Base-by-base conservation (phyloP, 345 rosid species). In the Brassica juncea region DNA sequence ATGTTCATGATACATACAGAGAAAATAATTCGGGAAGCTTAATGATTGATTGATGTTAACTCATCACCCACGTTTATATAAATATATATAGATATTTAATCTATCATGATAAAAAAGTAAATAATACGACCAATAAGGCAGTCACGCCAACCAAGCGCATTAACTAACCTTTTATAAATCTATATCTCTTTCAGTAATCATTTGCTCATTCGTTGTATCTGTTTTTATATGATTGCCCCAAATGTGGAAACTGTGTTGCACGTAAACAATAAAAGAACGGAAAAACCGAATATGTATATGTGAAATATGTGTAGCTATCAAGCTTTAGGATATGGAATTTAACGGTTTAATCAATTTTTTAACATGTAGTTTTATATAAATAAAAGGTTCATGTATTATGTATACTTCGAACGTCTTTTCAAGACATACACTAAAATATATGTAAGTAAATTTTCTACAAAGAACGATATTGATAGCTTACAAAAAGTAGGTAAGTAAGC, bases 21-120 rank as follows among this genome's bases (percentile, higher is more conserved):
- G 54, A 68, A 74, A 54, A 80, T 19, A 25, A 39, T 25, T n/a
- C n/a, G 75, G 60, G 79, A 80, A 80, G 79, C 37, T 39, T 74
- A 80, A 74, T 80, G 78, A 74, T 80, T 80, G 82, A 80, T 74
- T 80, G 83, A 80, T 75, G 83, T 75, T 69, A 80, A 75, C 76
- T 54, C 80, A 65, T 65, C 54, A 57, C 69, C 68, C 76, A 80
- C 79, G 70, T 62, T 60, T 75, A 44, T 30, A 28, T 60, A 35
- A 39, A 34, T 6, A 9, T 49, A 15, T 25, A 42, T 66, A 66
- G 49, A 42, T 64, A 35, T 21, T 32, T 16, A 71, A 72, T 66
- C 62, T 27, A 44, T 62, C 74, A 52, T 68, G 73, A 72, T 58
- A 44, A 34, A 78, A 49, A 73, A 37, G 74, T 44, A 68, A 61